A percentile compares a stretch with the other conserved stretches of the same genome.
Evolutionary conservation across 2,329 filamentous ascomycete species (phyloP).

Genomic region (Aspergillus sp.): DNA sequence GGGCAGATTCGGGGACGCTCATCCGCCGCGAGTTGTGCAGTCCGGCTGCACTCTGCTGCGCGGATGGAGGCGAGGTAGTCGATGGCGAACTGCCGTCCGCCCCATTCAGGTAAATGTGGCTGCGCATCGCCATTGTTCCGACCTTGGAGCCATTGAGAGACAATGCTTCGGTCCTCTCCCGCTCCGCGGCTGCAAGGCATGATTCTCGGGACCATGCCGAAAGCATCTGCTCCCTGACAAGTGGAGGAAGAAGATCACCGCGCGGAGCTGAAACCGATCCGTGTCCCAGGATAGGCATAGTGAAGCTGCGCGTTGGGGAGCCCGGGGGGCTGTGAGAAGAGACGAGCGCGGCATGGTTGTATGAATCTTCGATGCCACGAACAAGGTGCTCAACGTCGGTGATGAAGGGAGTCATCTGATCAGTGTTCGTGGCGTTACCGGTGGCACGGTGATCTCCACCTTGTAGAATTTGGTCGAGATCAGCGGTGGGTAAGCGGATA

Average conservation of each 20-base stretch:
- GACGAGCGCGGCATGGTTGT: conserved; percentile 62
- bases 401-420: conserved; percentile 67
- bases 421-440: conserved; percentile 46
- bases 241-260: conserved; percentile 63
- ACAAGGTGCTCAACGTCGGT: conserved; percentile 70
- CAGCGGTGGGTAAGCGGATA: conserved; percentile 69
- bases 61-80: conserved; percentile 26
- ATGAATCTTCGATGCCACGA: conserved; percentile 71
- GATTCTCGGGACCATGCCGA: conserved; percentile 77
- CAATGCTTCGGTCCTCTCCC: conserved; percentile 66
- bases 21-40: conserved; percentile 36
- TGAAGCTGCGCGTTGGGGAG: conserved; percentile 67
- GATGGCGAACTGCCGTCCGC: conserved; percentile 35
- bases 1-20: conserved; percentile 41
- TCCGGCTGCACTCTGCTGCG: conserved; percentile 28
- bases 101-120: conserved; percentile 32
- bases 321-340: conserved; percentile 69
- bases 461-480: conserved; percentile 62
- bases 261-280: conserved; percentile 35
- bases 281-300: conserved; percentile 62
- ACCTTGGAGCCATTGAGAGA: conserved; percentile 76
- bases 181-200: conserved; percentile 68
- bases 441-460: conserved; percentile 43
- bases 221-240: conserved; percentile 74
- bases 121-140: conserved; percentile 51